Percentiles rank a stretch among this genome's conserved stretches.
These are phyloP conservation scores for Hawksworthiomyces lignivorus DNA, from an alignment of 2,329 filamentous ascomycete genomes.

Conservation along the genomic window DNA sequence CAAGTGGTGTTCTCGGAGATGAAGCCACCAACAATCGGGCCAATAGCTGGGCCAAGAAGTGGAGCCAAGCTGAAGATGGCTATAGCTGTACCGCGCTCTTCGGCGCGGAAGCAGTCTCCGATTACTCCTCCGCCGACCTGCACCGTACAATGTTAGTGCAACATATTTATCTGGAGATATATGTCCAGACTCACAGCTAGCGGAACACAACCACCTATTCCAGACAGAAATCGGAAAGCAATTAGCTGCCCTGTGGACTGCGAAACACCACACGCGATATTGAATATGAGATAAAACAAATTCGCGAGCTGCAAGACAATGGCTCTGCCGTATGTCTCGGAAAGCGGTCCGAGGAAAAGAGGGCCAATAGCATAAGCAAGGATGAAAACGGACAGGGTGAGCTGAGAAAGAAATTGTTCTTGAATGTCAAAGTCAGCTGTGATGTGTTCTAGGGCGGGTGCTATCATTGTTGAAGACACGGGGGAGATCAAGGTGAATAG, in stretches of 20 bases:
- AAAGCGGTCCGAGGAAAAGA: conserved; percentile 42
- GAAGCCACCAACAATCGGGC: conserved; percentile 58
- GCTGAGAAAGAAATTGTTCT: conserved; percentile 32
- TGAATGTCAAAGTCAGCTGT: conserved; percentile 43
- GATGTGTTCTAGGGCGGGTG: conserved; percentile 43
- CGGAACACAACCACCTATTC: conserved; percentile 36
- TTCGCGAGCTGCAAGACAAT: conserved; percentile 37
- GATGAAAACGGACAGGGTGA: conserved; percentile 53
- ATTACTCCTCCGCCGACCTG: conserved; percentile 37
- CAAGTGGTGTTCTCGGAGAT: conserved; percentile 55
- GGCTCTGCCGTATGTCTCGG: conserved; percentile 42
- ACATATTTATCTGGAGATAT: no score
- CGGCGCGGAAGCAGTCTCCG: conserved; percentile 39
- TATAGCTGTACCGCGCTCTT: conserved; percentile 36
- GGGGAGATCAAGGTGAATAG: conserved; percentile 55
- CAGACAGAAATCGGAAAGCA: conserved; percentile 41
- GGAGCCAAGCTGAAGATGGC: conserved; percentile 35
- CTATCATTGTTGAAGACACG: conserved; percentile 50
- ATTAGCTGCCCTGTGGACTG: conserved; percentile 38
- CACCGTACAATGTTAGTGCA: no score
- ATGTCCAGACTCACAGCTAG: no score
- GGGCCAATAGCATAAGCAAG: conserved; percentile 48
- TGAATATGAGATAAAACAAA: conserved; percentile 42
- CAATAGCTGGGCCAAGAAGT: conserved; percentile 57
- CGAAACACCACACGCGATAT: conserved; percentile 51